Base-by-base conservation (phyloP, 139 green algal species). In the Ettlia oleoabundans region DNA sequence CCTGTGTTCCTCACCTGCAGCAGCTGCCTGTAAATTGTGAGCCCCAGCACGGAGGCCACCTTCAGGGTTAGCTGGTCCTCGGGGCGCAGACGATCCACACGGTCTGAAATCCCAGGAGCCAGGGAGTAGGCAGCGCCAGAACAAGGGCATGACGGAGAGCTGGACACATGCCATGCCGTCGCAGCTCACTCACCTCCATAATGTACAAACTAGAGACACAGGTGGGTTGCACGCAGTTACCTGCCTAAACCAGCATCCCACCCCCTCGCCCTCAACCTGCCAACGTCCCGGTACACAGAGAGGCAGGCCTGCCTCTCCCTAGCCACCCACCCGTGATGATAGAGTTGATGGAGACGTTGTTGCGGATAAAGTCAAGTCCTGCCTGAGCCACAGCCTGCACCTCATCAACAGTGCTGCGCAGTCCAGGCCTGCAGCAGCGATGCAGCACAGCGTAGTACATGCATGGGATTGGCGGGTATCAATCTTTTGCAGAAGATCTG, bases 1-100 rank as follows among this genome's bases (percentile, higher is more conserved):
- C 6, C 1, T 72, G 24, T 19, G 63, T 15, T 18, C 28, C 43
- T 67, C 70, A 81, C 86, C 83, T 93, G 82, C 65, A 96, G 83
- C 72, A 95, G 88, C 53, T 92, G 87, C 9, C 89, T 73, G 43
- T 92, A 88, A 47, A 96, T 84, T 63, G 84, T 90, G 67, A 92
- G 87, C 8, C 92, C 92, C 85, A 93, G 90, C 63, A 95, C 86
- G 15, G 85, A 90, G 18, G 89, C 85, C 70, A 95, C 87, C 88
- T 95, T 95, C 62, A 96, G 90, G 0, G 79, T 89, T 5, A 95
- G 88, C 83, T 94, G 88, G 41, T 90, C 83, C 66, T 86, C 83
- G 55, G 92, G 90, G 32, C 82, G 89, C 38, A 96, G 84, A 1
- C 84, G 72, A 81, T 96, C 92, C 63, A 96, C 89, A 67, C 92